A percentile compares a stretch with the other conserved stretches of the same genome.
Conservation (phyloP, 1,139 yeast genomes). For the Candida sp. region DNA sequence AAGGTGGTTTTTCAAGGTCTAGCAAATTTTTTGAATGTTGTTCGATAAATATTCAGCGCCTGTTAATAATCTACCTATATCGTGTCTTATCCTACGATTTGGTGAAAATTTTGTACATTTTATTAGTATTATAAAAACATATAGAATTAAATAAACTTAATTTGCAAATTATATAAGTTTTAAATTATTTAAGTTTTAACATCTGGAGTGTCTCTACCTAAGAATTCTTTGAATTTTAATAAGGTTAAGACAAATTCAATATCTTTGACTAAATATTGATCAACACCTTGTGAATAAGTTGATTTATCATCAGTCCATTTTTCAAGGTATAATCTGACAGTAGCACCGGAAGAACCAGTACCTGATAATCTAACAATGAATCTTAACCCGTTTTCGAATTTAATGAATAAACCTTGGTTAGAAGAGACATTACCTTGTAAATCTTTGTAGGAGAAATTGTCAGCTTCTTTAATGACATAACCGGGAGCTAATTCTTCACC, state of each 20-base stretch:
- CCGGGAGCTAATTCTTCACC: conserved; percentile 44
- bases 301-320: conserved; percentile 65
- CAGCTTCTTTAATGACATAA: conserved; percentile 66
- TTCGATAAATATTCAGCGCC: too few relatives aligned
- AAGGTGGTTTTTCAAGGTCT: too few relatives aligned
- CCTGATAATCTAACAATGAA: conserved; percentile 92
- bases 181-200: conserved; percentile 91
- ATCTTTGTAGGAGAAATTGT: conserved; percentile 90
- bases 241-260: conserved; percentile 62
- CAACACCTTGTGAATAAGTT: conserved; percentile 54
- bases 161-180: too few relatives aligned
- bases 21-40: too few relatives aligned
- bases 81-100: too few relatives aligned
- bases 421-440: conserved; percentile 87
- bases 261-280: conserved; percentile 63
- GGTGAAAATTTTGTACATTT: too few relatives aligned
- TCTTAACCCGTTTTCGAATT: conserved; percentile 78
- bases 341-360: conserved; percentile 98
- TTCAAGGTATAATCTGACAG: conserved; percentile 90
- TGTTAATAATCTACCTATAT: too few relatives aligned
- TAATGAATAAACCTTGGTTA: conserved; percentile 91
- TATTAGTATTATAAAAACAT: too few relatives aligned
- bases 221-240: conserved; percentile 66
- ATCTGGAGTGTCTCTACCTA: conserved; percentile 86
- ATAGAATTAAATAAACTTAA: too few relatives aligned